These are phyloP conservation scores for Entelexis paramagnoliae DNA, from an alignment of 1,139 yeast genomes.

Conservation along the genomic window DNA sequence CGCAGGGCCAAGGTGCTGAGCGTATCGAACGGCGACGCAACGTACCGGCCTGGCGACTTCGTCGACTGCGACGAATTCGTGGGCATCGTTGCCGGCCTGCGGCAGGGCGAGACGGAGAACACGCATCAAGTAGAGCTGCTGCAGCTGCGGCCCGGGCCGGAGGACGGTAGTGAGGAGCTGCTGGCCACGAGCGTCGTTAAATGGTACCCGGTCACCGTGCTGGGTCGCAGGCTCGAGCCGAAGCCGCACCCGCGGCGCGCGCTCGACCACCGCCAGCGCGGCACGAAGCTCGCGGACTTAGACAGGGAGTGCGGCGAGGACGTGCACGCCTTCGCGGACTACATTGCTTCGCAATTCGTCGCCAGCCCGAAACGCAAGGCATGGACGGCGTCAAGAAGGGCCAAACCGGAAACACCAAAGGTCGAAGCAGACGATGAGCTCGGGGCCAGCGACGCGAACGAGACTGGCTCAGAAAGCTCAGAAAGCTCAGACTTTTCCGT, in stretches of 20 bases:
- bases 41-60: slow-evolving; percentile 9
- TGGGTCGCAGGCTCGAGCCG: slow-evolving; percentile 1
- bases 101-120: slow-evolving; percentile 13
- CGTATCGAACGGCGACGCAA: neutral
- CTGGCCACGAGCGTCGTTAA: slow-evolving; percentile 8
- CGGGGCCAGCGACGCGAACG: neutral
- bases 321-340: slow-evolving; percentile 2
- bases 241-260: slow-evolving; percentile 6
- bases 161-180: neutral
- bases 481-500: neutral
- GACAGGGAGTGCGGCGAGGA: neutral
- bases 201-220: slow-evolving; percentile 6
- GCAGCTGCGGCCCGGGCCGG: neutral
- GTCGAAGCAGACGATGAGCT: neutral
- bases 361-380: slow-evolving; percentile 5
- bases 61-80: slow-evolving; percentile 6
- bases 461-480: neutral
- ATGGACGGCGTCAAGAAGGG: neutral
- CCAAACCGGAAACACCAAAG: no score
- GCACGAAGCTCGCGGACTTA: neutral
- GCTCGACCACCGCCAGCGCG: slow-evolving; percentile 1
- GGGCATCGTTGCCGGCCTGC: slow-evolving; percentile 15
- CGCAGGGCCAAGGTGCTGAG: slow-evolving; percentile 11
- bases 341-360: slow-evolving; percentile 5
- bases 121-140: slow-evolving; percentile 15